Conservation (phyloP, 345 rosid species). For the Hevea brasiliensis region DNA sequence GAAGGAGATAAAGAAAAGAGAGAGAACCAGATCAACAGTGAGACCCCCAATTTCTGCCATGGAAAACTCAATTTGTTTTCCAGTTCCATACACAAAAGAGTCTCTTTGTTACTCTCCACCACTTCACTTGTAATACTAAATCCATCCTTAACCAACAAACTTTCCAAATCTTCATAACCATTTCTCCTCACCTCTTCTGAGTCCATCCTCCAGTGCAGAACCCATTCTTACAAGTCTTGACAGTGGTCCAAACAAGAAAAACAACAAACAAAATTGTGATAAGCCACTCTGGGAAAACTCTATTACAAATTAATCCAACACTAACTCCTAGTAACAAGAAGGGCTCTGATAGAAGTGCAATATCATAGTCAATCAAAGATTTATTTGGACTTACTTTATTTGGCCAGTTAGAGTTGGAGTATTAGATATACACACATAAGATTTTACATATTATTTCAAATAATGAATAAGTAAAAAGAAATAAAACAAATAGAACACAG, state of each 20-base stretch:
- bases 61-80: slow-evolving; percentile 41
- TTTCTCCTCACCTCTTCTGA: slow-evolving; percentile 40
- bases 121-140: slow-evolving; percentile 27
- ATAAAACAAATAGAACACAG: no score
- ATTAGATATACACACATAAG: no score
- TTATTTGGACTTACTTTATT: slow-evolving; percentile 43
- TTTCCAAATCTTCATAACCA: slow-evolving; percentile 39
- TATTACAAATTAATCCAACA: slow-evolving; percentile 73
- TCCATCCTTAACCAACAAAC: slow-evolving; percentile 28
- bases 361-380: slow-evolving; percentile 60
- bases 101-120: slow-evolving; percentile 28
- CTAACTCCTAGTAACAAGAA: slow-evolving; percentile 87
- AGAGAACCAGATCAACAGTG: slow-evolving; percentile 75
- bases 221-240: slow-evolving; percentile 72
- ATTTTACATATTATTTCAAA: no score
- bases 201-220: slow-evolving; percentile 61
- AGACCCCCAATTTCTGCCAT: slow-evolving; percentile 64
- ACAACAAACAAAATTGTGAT: slow-evolving; percentile 65
- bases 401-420: no score
- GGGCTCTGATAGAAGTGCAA: slow-evolving; percentile 80
- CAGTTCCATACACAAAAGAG: slow-evolving; percentile 41
- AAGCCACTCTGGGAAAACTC: slow-evolving; percentile 80
- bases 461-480: no score
- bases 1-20: slow-evolving; percentile 61
- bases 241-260: slow-evolving; percentile 77